Evolutionary conservation across 2,329 filamentous ascomycete genomes (phyloP), one percentile per base, ranked within the genome.

Genomic region (Lachnellula cervina): DNA sequence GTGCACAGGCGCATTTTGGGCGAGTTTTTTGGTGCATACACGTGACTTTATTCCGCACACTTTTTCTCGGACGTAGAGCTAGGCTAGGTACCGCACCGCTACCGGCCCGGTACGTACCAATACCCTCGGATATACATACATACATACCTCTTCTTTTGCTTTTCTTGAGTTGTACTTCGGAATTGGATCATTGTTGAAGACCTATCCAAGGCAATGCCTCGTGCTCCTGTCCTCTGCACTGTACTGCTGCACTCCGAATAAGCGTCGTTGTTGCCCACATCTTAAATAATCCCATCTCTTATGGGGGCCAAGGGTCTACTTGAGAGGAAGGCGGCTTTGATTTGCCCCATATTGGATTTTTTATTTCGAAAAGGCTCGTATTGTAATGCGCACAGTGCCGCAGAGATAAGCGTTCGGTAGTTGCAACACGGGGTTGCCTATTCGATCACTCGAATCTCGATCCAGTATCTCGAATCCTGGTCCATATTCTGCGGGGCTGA

Each of bases 381-480:
- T 21, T 16, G 17, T 8, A 34, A 11, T 35, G 25, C 14, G 35
- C 35, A 21, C 17, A 16, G 40, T 19, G 17, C 16, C 23, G 13
- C 17, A 37, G 28, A n/a, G 19, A 23, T 16, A 21, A 23, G 21
- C 21, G n/a, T 25, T 21, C 44, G 44, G 44, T 47, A 47, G 44
- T 47, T 47, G 44, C 44, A 47, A 21, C 9, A 32, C 21, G 44
- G 44, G 28, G 5, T 47, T 47, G 44, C 44, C 44, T 47, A 13
- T 47, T 47, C 28, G 11, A 23, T 28, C 28, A 14, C 16, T 44
- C 42, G 19, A 19, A n/a, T n/a, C n/a, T n/a, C n/a, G n/a, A n/a
- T n/a, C n/a, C n/a, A n/a, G n/a, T 44, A 44, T 47, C 44, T 47
- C n/a, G 44, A 47, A 47, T 47, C 44, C 44, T 32, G 13, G 28